Evolutionary conservation across 1,284 basidiomycete species (phyloP), one percentile per base, ranked within the genome.

Genomic region (Thelephora terrestris): DNA sequence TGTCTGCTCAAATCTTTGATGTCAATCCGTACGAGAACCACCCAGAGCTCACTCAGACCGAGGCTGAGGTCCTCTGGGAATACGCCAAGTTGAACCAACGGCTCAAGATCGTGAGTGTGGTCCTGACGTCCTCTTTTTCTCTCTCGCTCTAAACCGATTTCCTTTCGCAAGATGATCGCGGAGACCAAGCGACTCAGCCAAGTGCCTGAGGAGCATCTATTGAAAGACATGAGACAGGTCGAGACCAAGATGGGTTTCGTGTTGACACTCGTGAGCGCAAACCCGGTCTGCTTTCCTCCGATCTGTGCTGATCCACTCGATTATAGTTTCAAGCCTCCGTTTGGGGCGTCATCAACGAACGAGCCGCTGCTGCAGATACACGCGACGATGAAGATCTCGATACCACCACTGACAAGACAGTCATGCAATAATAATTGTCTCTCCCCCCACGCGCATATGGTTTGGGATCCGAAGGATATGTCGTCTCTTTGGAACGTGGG

Each of bases 181-280:
- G 74, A 75, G 60, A 77, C 80, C 39, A 78, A 75, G 49, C 66
- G 67, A 43, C 67, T 88, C 51, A 72, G 73, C 47, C 82, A 82
- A 53, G 77, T 74, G 52, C 90, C 81, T 35, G 93, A 90, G 64
- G 78, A 79, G 56, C 69, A 66, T 46, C 74, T 97, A 57, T 69
- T 98, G n/a, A 74, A 75, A 38, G 81, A 86, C 49, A 64, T 99
- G 37, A 75, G 94, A 37, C 75, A 81, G 1, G 70, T 98, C 40
- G 95, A 98, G 64, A 81, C 87, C 61, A 96, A 96, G 66, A 94
- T 98, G 87, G 91, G 91, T 5, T 74, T 99, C 35, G 91, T 95
- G 0, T 68, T 94, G 59, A 95, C 92, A 0, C 64, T 94, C 66
- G 91, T 90, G 57, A 55, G 78, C 71, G 36, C 21, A 36, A 25